Evolutionary conservation across 805 yeast species (phyloP).

Genomic region (Ascoidea asiatica): DNA sequence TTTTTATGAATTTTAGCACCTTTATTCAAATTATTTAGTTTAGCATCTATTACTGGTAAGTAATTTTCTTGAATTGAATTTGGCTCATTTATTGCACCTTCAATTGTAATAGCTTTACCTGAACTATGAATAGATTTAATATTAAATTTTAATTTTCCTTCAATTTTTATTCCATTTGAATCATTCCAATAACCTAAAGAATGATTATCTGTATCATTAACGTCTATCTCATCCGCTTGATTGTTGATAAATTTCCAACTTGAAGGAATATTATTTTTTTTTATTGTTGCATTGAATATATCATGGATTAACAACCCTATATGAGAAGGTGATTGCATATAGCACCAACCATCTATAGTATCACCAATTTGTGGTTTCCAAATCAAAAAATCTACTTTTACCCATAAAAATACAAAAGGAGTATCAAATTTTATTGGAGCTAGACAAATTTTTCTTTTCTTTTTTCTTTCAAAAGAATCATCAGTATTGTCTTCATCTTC

Average conservation of each 20-base stretch:
- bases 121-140: constrained; percentile 60
- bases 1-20: constrained; percentile 22
- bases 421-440: constrained; percentile 65
- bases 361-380: constrained; percentile 94
- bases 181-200: constrained; percentile 87
- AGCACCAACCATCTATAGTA: constrained; percentile 69
- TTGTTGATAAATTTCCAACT: constrained; percentile 77
- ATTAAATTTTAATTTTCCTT: constrained; percentile 69
- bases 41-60: background rate
- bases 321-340: constrained; percentile 91
- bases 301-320: constrained; percentile 85
- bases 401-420: constrained; percentile 86
- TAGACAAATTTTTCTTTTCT: constrained; percentile 21
- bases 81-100: constrained; percentile 67
- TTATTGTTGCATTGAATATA: constrained; percentile 88
- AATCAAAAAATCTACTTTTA: constrained; percentile 63
- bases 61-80: constrained; percentile 32
- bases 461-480: background rate
- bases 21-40: no score
- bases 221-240: constrained; percentile 45
- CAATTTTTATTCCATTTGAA: constrained; percentile 56
- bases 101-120: constrained; percentile 74
- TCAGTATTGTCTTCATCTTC: constrained; percentile 19
- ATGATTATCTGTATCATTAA: constrained; percentile 10
- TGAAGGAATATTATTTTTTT: constrained; percentile 72